phyloP scores from a whole-genome alignment of 129 eudicot species.

The Solidago caesia region DNA sequence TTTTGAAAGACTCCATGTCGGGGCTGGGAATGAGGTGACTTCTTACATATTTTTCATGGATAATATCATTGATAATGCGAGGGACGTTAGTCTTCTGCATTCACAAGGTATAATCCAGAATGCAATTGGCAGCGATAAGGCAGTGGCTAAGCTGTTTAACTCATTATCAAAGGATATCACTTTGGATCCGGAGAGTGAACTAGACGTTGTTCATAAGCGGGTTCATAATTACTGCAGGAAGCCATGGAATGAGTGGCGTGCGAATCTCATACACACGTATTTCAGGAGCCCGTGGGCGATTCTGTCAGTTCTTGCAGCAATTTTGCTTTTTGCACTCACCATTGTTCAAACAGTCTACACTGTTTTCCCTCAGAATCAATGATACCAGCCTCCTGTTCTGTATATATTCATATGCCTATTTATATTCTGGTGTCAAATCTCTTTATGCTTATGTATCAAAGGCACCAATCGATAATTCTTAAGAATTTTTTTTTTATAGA shows the following conservation, averaged over 20 bases:
- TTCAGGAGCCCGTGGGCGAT: slow-evolving; percentile 60
- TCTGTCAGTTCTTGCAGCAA: slow-evolving; percentile 54
- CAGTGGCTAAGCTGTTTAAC: slow-evolving; percentile 53
- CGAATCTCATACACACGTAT: slow-evolving; percentile 54
- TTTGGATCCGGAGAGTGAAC: slow-evolving; percentile 45
- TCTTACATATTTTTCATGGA: slow-evolving; percentile 64
- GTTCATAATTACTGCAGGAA: slow-evolving; percentile 47
- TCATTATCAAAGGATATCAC: slow-evolving; percentile 54
- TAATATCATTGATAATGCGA: slow-evolving; percentile 46
- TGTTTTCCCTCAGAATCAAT: slow-evolving; percentile 28
- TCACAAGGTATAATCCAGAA: slow-evolving; percentile 49
- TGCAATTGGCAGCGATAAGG: slow-evolving; percentile 53
- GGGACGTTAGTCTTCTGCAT: slow-evolving; percentile 51
- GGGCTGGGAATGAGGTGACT: slow-evolving; percentile 61
- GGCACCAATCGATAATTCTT: too few species aligned
- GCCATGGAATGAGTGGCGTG: slow-evolving; percentile 57
- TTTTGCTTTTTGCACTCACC: slow-evolving; percentile 56
- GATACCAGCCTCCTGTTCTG: too few species aligned
- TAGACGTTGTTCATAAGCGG: slow-evolving; percentile 46
- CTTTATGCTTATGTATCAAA: too few species aligned
- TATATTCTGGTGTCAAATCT: too few species aligned
- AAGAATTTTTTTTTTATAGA: too few species aligned
- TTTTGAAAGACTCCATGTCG: slow-evolving; percentile 73
- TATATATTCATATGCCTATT: too few species aligned
- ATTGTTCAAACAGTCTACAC: slow-evolving; percentile 49